Percentiles rank a stretch among this genome's conserved stretches.
Conservation (phyloP, 2,329 filamentous ascomycete genomes). For the Cladosporium sp. region DNA sequence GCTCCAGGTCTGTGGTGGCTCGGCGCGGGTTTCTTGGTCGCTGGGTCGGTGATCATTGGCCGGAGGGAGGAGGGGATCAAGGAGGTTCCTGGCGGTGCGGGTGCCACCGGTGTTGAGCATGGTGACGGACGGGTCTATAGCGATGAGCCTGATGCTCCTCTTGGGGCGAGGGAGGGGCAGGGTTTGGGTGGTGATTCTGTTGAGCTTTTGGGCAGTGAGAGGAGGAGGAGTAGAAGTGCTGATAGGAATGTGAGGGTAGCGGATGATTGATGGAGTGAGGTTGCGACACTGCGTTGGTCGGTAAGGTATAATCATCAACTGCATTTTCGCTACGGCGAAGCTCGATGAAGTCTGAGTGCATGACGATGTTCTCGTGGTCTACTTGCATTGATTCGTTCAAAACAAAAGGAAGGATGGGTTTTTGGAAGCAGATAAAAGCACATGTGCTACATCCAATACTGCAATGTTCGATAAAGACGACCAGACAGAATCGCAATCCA, state of each 20-base stretch:
- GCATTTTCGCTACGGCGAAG: too few relatives aligned
- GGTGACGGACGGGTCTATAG: slow-evolving; percentile 18
- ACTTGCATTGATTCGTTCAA: too few relatives aligned
- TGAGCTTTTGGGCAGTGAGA: slow-evolving; percentile 1
- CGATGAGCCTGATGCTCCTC: slow-evolving; percentile 31
- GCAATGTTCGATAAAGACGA: too few relatives aligned
- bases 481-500: too few relatives aligned
- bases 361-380: too few relatives aligned
- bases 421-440: too few relatives aligned
- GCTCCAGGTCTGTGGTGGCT: slow-evolving; percentile 63
- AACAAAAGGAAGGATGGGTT: too few relatives aligned
- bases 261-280: background rate
- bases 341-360: too few relatives aligned
- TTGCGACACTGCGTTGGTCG: too few relatives aligned
- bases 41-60: slow-evolving; percentile 74
- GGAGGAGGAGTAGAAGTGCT: slow-evolving; percentile 8
- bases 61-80: slow-evolving; percentile 58
- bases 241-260: background rate
- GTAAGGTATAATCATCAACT: too few relatives aligned
- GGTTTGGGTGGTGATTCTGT: slow-evolving; percentile 3
- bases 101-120: slow-evolving; percentile 19
- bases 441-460: too few relatives aligned
- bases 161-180: slow-evolving; percentile 1
- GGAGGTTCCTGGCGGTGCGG: slow-evolving; percentile 22
- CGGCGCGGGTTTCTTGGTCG: slow-evolving; percentile 67